Evolutionary conservation across 208 protist genomes (phyloP).

Genomic region (Plasmodiophora brassicae): DNA sequence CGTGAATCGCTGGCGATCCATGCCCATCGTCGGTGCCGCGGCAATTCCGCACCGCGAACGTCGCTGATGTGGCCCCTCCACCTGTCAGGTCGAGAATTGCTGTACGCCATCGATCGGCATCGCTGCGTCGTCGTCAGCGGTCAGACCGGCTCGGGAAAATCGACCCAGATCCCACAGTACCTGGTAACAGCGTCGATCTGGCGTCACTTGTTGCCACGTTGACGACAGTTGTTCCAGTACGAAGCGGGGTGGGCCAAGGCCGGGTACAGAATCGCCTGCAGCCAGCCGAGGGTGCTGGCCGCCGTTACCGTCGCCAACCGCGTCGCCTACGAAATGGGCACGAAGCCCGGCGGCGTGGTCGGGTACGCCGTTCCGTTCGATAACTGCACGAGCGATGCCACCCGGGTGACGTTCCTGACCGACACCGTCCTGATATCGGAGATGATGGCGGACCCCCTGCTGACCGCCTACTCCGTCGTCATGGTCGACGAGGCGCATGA

Average conservation of each 20-base stretch:
- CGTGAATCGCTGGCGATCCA: background rate
- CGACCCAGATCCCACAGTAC: conserved; percentile 67
- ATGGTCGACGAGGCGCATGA: conserved; percentile 64
- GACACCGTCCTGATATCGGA: conserved; percentile 75
- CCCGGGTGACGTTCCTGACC: conserved; percentile 72
- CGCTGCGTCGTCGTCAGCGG: conserved; percentile 57
- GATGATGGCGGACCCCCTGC: conserved; percentile 65
- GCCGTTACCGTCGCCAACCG: conserved; percentile 20
- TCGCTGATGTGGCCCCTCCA: background rate
- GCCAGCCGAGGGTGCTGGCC: background rate
- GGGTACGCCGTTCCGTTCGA: conserved; percentile 60
- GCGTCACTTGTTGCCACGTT: no score
- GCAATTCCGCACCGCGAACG: background rate
- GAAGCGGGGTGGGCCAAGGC: background rate
- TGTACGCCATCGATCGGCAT: background rate
- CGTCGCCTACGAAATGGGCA: conserved; percentile 34
- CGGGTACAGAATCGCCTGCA: conserved; percentile 15
- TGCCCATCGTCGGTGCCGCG: background rate
- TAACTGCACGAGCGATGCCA: conserved; percentile 38
- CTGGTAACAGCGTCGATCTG: conserved; percentile 39
- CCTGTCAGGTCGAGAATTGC: background rate
- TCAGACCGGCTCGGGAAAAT: conserved; percentile 66
- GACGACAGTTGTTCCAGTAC: background rate
- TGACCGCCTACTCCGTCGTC: conserved; percentile 60
- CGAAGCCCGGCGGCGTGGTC: conserved; percentile 44